Percentiles rank a stretch among this genome's conserved stretches.
Evolutionary conservation across 176 grass and related monocot genomes (phyloP).

Genomic region (Aegilops bicornis): DNA sequence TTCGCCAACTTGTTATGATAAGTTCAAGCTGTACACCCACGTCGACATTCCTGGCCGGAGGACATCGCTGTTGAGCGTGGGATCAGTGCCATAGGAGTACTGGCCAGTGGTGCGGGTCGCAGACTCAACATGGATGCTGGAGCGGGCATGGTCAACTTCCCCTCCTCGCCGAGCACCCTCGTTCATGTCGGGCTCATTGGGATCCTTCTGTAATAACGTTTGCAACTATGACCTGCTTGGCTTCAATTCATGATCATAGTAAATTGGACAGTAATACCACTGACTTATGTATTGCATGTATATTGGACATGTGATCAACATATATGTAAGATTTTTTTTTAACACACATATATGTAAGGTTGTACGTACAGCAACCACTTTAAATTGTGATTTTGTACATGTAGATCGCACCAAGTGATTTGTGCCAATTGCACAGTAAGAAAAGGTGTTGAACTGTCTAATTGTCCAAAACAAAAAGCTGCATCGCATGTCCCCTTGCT

Average conservation of each 20-base stretch:
- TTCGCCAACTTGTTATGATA: too few relatives aligned
- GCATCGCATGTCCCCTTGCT: too few relatives aligned
- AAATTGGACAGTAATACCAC: too few relatives aligned
- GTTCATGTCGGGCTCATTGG: slow-evolving; percentile 20
- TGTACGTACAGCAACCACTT: not conserved
- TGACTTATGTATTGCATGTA: too few relatives aligned
- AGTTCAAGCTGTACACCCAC: not conserved
- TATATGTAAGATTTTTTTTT: not conserved
- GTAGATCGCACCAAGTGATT: not conserved
- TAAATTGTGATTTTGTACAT: not conserved
- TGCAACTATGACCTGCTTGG: slow-evolving; percentile 24
- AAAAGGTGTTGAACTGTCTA: too few relatives aligned
- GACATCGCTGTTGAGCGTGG: not conserved
- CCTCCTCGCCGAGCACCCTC: slow-evolving; percentile 36
- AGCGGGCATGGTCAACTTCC: slow-evolving; percentile 24
- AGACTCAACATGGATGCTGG: too few relatives aligned
- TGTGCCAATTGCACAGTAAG: too few relatives aligned
- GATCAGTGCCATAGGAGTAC: slow-evolving; percentile 22
- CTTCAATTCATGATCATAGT: slow-evolving; percentile 20
- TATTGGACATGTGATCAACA: not conserved
- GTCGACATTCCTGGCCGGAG: not conserved
- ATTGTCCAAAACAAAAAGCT: too few relatives aligned
- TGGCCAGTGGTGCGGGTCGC: not conserved
- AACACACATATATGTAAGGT: not conserved
- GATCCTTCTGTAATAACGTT: slow-evolving; percentile 2